Evolutionary conservation across 202 grass and related monocot genomes (phyloP).

Genomic region (Miscanthus sacchariflorus): DNA sequence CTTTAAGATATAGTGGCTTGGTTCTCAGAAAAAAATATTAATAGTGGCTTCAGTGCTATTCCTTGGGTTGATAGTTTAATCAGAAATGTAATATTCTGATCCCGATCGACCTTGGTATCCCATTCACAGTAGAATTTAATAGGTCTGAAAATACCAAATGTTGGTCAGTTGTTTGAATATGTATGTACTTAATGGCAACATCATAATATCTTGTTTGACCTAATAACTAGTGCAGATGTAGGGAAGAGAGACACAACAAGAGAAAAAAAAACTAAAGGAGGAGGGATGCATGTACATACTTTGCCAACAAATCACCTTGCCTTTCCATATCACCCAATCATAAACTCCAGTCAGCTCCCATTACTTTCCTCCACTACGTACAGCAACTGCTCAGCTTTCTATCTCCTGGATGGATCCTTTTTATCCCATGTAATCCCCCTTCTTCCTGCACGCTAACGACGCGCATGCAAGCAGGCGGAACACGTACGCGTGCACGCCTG

Average conservation of each 20-base stretch:
- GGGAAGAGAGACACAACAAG: neutral
- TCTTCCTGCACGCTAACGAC: conserved; percentile 29
- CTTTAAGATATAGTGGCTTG: conserved; percentile 1
- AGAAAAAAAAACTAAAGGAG: neutral
- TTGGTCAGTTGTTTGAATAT: neutral
- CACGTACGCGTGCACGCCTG: neutral
- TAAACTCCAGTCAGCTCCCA: conserved; percentile 53
- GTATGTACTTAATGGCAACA: neutral
- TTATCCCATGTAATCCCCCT: neutral
- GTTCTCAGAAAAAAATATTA: neutral
- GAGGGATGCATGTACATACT: neutral
- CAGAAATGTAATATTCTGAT: conserved; percentile 15
- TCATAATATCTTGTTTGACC: neutral
- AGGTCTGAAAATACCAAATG: neutral
- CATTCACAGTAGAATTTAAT: conserved; percentile 14
- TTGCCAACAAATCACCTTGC: conserved; percentile 29
- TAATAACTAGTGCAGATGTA: neutral
- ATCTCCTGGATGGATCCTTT: neutral
- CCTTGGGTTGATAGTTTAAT: conserved; percentile 33
- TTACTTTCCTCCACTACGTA: conserved; percentile 7
- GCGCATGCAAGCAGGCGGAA: neutral
- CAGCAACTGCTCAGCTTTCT: neutral
- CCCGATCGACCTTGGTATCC: neutral
- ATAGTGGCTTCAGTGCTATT: neutral
- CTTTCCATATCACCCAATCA: conserved; percentile 48